Evolutionary conservation across 2,329 filamentous ascomycete species (phyloP), one percentile per base, ranked within the genome.

Genomic region (Pyrenophora tritici-repentis): DNA sequence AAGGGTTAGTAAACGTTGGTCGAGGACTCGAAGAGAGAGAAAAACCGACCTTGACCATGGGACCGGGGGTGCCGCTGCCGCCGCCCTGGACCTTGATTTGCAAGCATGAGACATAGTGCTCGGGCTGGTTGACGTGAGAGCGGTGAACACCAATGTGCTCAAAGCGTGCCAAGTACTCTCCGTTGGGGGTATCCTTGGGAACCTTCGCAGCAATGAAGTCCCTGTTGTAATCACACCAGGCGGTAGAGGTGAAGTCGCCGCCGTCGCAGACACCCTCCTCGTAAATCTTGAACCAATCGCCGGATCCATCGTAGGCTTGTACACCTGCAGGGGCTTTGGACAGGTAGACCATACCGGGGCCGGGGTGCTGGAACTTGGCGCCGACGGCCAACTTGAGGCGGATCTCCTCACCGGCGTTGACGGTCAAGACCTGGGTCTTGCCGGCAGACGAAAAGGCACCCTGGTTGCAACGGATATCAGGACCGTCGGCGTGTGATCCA

Each of bases 131-230:
- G 35, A 56, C 56, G 37, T 53, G 60, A 44, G 75, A 58, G 34
- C 55, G 55, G 43, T 62, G 59, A 20, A 62, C 64, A 34, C 66
- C 76, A 34, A 79, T 76, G 50, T 78, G 76, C 66, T 79, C 76
- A 34, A 73, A 63, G 12, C 76, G 70, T 17, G 77, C 57, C 16
- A 79, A 66, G 61, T 79, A 78, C 59, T 78, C 64, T n/a, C 76
- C 76, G 20, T 65, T 58, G 12, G 76, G 75, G 8, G 69, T 71
- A 20, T 67, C 65, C 14, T 59, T 62, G 17, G 76, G 76, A 31
- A 78, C 69, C 18, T 63, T 71, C 50, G 69, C 72, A 13, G 53
- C 59, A 50, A 65, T 35, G n/a, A 41, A 55, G 36, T 60, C 47
- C 42, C 53, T 54, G 53, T 60, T 51, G 42, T 55, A 74, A 33